Evolutionary conservation across 495 filamentous ascomycete genomes (phyloP).

Genomic region (Aspergillus ostianus): DNA sequence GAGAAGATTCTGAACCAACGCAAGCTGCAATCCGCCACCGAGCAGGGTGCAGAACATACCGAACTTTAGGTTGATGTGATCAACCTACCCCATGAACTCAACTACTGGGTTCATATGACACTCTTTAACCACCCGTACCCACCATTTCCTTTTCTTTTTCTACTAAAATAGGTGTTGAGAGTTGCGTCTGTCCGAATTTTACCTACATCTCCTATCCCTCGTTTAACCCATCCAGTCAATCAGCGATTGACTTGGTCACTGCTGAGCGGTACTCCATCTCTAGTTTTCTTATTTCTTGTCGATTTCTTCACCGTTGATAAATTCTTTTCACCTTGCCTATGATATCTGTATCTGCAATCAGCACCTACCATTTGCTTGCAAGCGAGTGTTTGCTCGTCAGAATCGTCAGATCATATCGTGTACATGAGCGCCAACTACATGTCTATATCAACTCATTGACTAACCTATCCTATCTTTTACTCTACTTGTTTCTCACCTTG

Average conservation of each 20-base stretch:
- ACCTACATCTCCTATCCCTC: neutral
- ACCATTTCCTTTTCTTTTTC: neutral
- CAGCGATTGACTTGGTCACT: constrained; percentile 7
- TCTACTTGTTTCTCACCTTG: neutral
- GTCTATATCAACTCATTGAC: constrained; percentile 16
- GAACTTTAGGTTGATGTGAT: constrained; percentile 12
- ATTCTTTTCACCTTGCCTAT: neutral
- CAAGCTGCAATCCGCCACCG: constrained; percentile 26
- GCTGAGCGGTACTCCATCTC: constrained; percentile 5
- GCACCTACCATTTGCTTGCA: neutral
- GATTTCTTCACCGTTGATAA: constrained; percentile 8
- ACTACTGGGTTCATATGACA: neutral
- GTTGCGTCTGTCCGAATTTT: neutral
- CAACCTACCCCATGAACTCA: neutral
- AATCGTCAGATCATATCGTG: constrained; percentile 17
- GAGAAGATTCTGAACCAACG: constrained; percentile 67
- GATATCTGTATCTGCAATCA: neutral
- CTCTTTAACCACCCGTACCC: neutral
- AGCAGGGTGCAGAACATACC: constrained; percentile 8
- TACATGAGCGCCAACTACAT: constrained; percentile 36
- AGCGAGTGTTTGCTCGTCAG: neutral
- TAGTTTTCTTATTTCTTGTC: constrained; percentile 16
- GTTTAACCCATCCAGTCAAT: constrained; percentile 5
- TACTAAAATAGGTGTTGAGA: neutral
- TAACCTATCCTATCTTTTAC: neutral